These are phyloP conservation scores for Thraustochytrium striatum DNA, from an alignment of 352 stramenopile genomes.

Conservation along the genomic window DNA sequence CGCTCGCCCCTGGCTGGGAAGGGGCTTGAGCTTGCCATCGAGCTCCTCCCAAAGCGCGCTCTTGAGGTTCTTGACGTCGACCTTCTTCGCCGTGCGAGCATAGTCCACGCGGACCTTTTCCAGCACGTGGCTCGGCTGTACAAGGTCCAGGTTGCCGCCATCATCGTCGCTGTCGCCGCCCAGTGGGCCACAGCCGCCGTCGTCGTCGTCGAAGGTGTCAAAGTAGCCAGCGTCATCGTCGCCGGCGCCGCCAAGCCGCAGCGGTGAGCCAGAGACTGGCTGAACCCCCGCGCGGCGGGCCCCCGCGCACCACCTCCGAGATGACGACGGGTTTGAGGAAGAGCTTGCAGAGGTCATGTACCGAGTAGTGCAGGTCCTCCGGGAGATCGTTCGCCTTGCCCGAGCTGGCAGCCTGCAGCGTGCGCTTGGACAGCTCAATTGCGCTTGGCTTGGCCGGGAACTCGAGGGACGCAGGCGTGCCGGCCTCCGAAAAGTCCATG, in stretches of 20 bases:
- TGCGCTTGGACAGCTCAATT: constrained; percentile 22
- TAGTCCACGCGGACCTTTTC: constrained; percentile 89
- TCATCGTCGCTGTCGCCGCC: constrained; percentile 53
- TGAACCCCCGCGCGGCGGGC: neutral
- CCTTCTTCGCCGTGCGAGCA: constrained; percentile 87
- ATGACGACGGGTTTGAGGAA: constrained; percentile 64
- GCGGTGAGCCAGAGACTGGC: neutral
- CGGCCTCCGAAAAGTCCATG: constrained; percentile 18
- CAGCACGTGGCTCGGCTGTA: constrained; percentile 62
- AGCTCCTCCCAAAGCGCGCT: constrained; percentile 84
- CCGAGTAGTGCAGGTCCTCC: constrained; percentile 55
- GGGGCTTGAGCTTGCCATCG: constrained; percentile 52
- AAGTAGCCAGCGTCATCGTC: constrained; percentile 54
- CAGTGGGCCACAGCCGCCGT: neutral
- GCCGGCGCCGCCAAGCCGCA: no score
- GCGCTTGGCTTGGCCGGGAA: constrained; percentile 3
- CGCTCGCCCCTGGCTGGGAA: neutral
- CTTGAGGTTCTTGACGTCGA: constrained; percentile 95
- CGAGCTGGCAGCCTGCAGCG: constrained; percentile 4
- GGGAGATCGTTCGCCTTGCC: constrained; percentile 47
- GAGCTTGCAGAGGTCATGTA: constrained; percentile 79
- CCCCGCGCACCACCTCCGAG: constrained; percentile 19
- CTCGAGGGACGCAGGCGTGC: neutral
- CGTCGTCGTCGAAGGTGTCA: constrained; percentile 39
- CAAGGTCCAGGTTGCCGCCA: constrained; percentile 54